Conservation (phyloP, 1,139 yeast species). For the Nadsonia starkeyi-henricii region DNA sequence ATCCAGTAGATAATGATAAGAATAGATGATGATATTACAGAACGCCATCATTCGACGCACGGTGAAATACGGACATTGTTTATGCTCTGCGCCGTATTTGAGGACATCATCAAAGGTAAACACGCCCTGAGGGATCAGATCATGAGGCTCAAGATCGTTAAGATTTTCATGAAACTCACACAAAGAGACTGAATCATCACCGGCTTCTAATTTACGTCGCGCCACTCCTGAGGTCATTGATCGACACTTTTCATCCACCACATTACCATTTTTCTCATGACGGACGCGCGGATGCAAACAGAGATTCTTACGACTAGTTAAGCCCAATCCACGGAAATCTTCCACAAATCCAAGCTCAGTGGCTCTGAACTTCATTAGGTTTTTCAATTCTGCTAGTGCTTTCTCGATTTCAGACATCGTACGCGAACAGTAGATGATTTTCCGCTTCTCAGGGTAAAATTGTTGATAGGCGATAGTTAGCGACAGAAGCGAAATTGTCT, state of each 20-base stretch:
- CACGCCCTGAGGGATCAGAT: conserved; percentile 83
- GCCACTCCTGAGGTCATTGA: conserved; percentile 87
- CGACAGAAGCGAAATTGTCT: conserved; percentile 81
- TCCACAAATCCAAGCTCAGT: conserved; percentile 72
- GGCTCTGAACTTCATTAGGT: conserved; percentile 74
- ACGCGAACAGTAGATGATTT: conserved; percentile 94
- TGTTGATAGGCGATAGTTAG: conserved; percentile 89
- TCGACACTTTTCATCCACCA: conserved; percentile 94
- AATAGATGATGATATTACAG: conserved; percentile 87
- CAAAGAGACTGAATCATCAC: conserved; percentile 44
- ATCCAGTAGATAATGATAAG: conserved; percentile 88
- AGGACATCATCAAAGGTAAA: conserved; percentile 79
- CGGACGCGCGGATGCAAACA: conserved; percentile 84
- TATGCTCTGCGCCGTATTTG: conserved; percentile 60
- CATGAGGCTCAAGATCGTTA: conserved; percentile 73
- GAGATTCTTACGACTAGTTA: conserved; percentile 84
- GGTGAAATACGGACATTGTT: conserved; percentile 90
- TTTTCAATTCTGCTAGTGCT: conserved; percentile 85
- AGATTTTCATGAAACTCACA: conserved; percentile 87
- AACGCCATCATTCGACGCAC: conserved; percentile 96
- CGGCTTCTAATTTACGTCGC: conserved; percentile 48
- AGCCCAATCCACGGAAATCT: conserved; percentile 78
- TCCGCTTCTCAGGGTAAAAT: conserved; percentile 89
- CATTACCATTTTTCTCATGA: conserved; percentile 79
- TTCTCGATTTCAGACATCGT: conserved; percentile 98